Evolutionary conservation across 1,284 basidiomycete species (phyloP), one percentile per base, ranked within the genome.

Genomic region (Malassezia furfur): DNA sequence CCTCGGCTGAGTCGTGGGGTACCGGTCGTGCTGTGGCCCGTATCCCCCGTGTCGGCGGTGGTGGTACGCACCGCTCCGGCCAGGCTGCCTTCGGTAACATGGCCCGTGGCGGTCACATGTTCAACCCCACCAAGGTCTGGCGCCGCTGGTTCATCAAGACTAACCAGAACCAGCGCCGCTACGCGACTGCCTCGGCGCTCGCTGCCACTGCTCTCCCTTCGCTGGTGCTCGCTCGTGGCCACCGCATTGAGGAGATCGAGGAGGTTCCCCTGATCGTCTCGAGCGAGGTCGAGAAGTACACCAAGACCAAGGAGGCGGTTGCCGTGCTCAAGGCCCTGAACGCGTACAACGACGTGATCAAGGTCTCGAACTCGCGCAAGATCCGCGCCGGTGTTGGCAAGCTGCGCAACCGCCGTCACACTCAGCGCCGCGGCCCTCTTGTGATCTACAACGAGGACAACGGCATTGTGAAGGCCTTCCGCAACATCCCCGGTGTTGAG

Each of bases 91-190:
- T 98, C 81, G 94, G 93, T 77, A 72, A 73, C 70, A 69, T 69
- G 67, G 68, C 63, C 62, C 73, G 72, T 44, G 91, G 93, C 76
- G 94, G 93, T 83, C 91, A 93, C 77, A 98, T 99, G 93, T 98
- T 98, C 80, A 91, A 93, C 43, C 93, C 94, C 40, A 98, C 93
- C 80, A 96, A 94, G 83, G 89, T 85, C 76, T 98, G 93, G 93
- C 86, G 94, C 80, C 93, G 86, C 78, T 99, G 94, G 94, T 93
- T 96, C 81, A 87, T 98, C 82, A 99, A 96, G 83, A 88, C 91
- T 65, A 96, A 94, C 85, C 88, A 91, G 82, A 94, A 93, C 83
- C 93, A 98, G 81, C 88, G 88, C 78, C 89, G 94, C 69, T 98
- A 90, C 79, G 94, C 94, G 59, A 86, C 89, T 65, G 93, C 96